These are phyloP conservation scores for Erysimum cheiri DNA, from an alignment of 441 rosid genomes.

Conservation along the genomic window DNA sequence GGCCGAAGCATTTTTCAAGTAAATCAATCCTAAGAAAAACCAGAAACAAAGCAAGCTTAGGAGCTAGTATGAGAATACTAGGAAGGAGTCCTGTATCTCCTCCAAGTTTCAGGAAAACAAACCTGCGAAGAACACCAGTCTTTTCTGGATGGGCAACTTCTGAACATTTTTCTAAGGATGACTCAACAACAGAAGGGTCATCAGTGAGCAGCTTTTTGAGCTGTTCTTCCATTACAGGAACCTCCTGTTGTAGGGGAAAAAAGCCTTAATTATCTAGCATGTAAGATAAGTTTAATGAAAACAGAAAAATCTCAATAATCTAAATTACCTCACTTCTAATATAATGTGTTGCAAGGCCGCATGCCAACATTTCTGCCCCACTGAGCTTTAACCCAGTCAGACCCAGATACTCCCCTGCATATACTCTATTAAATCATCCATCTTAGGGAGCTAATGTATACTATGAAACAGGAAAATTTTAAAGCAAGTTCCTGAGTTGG, in stretches of 20 bases:
- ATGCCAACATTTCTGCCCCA: slow-evolving; percentile 85
- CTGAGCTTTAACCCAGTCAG: slow-evolving; percentile 81
- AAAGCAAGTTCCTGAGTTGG: slow-evolving; percentile 9
- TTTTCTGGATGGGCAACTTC: slow-evolving; percentile 70
- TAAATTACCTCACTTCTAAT: slow-evolving; percentile 57
- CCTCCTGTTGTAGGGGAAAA: slow-evolving; percentile 53
- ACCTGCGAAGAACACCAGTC: slow-evolving; percentile 78
- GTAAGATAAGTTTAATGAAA: slow-evolving; percentile 20
- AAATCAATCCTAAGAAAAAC: slow-evolving; percentile 58
- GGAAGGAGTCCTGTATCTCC: slow-evolving; percentile 17
- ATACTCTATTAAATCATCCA: slow-evolving; percentile 22
- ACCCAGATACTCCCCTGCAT: slow-evolving; percentile 91
- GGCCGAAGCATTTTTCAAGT: slow-evolving; percentile 79
- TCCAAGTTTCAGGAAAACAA: slow-evolving; percentile 35
- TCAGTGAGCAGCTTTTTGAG: slow-evolving; percentile 76
- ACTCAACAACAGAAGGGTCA: slow-evolving; percentile 85
- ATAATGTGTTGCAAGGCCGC: slow-evolving; percentile 91
- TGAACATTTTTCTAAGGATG: slow-evolving; percentile 61
- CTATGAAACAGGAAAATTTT: slow-evolving; percentile 9
- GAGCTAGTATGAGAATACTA: slow-evolving; percentile 20
- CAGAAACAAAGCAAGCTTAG: slow-evolving; percentile 14
- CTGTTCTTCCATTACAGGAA: slow-evolving; percentile 64
- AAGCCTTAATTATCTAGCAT: slow-evolving; percentile 26
- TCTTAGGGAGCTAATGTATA: slow-evolving; percentile 16
- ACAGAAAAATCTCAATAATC: slow-evolving; percentile 4